A percentile compares a stretch with the other conserved stretches of the same genome.
These are phyloP conservation scores for Phalaenopsis hybrid DNA, from an alignment of 116 monocot genomes.

Conservation along the genomic window DNA sequence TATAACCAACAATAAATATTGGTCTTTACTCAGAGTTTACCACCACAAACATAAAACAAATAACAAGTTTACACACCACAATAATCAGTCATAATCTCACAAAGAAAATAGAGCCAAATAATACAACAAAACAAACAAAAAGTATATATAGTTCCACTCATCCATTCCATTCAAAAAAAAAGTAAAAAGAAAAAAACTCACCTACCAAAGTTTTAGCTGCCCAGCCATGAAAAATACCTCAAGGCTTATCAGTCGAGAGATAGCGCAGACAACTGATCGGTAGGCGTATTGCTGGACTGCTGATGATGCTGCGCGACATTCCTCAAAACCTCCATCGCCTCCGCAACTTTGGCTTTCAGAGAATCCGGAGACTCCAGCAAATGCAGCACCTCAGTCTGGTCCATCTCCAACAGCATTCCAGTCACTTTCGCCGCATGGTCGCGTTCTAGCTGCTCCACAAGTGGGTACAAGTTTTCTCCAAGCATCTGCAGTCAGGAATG, in stretches of 20 bases:
- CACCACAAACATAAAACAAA: too few relatives aligned
- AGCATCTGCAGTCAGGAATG: too few relatives aligned
- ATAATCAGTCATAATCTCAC: too few relatives aligned
- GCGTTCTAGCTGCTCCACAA: constrained; percentile 38
- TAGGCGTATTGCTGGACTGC: constrained; percentile 4
- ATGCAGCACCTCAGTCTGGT: constrained; percentile 51
- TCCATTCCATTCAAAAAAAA: background rate
- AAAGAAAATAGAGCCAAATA: too few relatives aligned
- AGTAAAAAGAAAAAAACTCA: background rate
- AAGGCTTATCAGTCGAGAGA: too few relatives aligned
- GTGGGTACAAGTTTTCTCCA: constrained; percentile 45
- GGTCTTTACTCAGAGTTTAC: too few relatives aligned
- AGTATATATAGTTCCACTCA: background rate
- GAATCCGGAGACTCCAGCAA: constrained; percentile 50
- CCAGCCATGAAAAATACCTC: too few relatives aligned
- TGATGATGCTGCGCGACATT: background rate
- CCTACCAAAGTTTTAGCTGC: too few relatives aligned
- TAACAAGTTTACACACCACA: too few relatives aligned
- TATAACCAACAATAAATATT: too few relatives aligned
- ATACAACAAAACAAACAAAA: too few relatives aligned
- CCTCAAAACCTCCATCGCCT: constrained; percentile 48
- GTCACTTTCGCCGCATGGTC: constrained; percentile 45
- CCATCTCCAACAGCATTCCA: constrained; percentile 76
- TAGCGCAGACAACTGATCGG: constrained; percentile 15
- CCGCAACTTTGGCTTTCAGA: constrained; percentile 39